Percentiles rank a stretch among this genome's conserved stretches.
phyloP scores from a whole-genome alignment of 495 filamentous ascomycete species.

The Astrocystis sublimbata region DNA sequence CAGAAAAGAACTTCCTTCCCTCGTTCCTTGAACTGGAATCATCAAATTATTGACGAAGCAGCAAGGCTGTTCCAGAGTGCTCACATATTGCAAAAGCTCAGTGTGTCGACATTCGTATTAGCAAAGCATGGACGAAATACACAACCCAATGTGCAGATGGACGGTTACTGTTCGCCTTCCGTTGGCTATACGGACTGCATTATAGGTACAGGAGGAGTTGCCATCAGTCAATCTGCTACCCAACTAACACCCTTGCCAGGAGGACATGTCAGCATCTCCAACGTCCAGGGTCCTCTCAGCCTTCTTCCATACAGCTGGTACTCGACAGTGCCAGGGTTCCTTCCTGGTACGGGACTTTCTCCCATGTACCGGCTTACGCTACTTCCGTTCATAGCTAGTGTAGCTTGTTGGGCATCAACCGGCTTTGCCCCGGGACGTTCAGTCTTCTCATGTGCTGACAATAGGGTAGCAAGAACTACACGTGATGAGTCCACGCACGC shows the following conservation, averaged over 20 bases:
- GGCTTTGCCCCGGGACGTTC: neutral
- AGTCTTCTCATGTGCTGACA: neutral
- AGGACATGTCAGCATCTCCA: conserved; percentile 7
- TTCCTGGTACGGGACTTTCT: neutral
- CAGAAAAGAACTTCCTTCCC: neutral
- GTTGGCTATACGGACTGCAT: neutral
- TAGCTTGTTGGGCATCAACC: conserved; percentile 16
- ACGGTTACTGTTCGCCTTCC: neutral
- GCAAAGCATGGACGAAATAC: neutral
- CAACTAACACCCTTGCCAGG: conserved; percentile 7
- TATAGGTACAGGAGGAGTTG: neutral
- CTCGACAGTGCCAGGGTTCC: neutral
- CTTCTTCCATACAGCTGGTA: conserved; percentile 14
- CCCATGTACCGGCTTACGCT: conserved; percentile 9
- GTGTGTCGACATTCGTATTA: too few relatives aligned
- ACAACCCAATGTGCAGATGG: neutral
- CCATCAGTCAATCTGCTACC: neutral
- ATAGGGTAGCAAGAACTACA: neutral
- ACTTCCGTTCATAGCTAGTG: neutral
- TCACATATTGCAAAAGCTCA: too few relatives aligned
- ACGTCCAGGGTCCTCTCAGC: conserved; percentile 11
- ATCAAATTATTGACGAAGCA: neutral
- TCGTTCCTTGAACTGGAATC: neutral
- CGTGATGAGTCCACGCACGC: neutral
- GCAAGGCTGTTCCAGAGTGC: neutral